Evolutionary conservation across 805 yeast genomes (phyloP), one percentile per base, ranked within the genome.

Genomic region (Myxozyma melibiosi): DNA sequence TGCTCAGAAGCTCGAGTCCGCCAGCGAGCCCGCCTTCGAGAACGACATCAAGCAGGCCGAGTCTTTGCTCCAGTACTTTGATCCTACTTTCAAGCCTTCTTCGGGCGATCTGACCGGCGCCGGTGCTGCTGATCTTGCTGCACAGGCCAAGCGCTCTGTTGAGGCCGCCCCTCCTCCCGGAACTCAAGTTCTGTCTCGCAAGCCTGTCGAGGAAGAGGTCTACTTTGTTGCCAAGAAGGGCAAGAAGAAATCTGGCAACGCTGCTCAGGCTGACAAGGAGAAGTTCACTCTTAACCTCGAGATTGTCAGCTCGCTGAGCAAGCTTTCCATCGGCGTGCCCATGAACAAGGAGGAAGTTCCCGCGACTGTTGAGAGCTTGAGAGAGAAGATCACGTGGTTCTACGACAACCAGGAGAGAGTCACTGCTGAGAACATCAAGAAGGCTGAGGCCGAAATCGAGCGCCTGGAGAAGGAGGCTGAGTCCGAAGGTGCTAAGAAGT

Each of bases 241-340:
- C 63, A 76, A 69, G 55, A 46, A 41, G 35, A 38, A 27, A 27
- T 27, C 33, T 30, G 35, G 27, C 51, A 62, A 37, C 37, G 61
- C 48, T 39, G 61, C 50, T 31, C 42, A 28, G 31, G 38, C 58
- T 13, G 53, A 55, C 40, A 44, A 61, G 58, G 68, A 67, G 61
- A 81, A 81, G 72, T 84, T 90, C 71, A 79, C 84, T 55, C 80
- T 94, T 66, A 92, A 90, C 71, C 86, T 96, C 53, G 86, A 84
- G 62, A 80, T 89, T 60, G 84, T 92, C 67, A 84, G 85, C 62
- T 80, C 86, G 53, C 81, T 94, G 67, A 79, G 88, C 62, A 86
- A 86, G 68, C 81, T 92, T 69, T 83, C 84, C 54, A 80, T 92
- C 63, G 78, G 86, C 45, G 81, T 91, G 62, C 99, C 99, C 70